Percentiles rank a stretch among this genome's conserved stretches.
Evolutionary conservation across 2,329 filamentous ascomycete species (phyloP).

Genomic region (Parascedosporium putredinis): DNA sequence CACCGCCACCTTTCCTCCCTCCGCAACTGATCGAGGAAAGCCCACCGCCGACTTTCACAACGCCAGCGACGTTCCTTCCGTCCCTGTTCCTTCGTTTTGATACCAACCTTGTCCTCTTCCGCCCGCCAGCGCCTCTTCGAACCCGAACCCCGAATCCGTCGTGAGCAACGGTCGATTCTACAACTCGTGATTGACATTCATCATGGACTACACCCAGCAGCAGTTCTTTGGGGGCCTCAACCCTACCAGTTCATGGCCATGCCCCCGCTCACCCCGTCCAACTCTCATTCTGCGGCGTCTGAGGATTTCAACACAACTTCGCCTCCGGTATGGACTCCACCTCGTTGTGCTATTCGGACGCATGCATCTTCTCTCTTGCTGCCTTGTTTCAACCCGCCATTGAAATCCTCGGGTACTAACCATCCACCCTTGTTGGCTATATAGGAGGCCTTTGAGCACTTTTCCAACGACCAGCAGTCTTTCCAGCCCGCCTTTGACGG

Average conservation of each 20-base stretch:
- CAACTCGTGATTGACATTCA: no score
- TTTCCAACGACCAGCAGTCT: constrained; percentile 36
- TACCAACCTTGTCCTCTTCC: neutral
- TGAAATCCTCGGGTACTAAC: neutral
- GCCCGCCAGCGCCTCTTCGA: neutral
- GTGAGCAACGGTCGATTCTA: no score
- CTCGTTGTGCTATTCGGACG: constrained; percentile 7
- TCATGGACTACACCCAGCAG: constrained; percentile 46
- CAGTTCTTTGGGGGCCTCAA: constrained; percentile 36
- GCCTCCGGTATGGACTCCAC: constrained; percentile 37
- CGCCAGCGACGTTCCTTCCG: no score
- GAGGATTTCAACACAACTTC: constrained; percentile 46
- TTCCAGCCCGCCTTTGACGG: constrained; percentile 36
- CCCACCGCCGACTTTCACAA: no score
- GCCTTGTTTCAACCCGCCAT: constrained; percentile 13
- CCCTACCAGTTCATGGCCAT: constrained; percentile 44
- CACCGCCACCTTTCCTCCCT: no score
- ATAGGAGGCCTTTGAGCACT: constrained; percentile 40
- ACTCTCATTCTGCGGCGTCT: constrained; percentile 42
- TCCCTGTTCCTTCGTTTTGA: no score
- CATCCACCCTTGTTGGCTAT: no score
- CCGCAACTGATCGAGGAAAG: no score
- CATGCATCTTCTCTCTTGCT: constrained; percentile 16
- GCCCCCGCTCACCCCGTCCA: constrained; percentile 42
- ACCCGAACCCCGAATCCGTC: no score